A percentile compares a stretch with the other conserved stretches of the same genome.
These are phyloP conservation scores for Psilocybe mexicana DNA, from an alignment of 1,284 basidiomycete species.

Conservation along the genomic window DNA sequence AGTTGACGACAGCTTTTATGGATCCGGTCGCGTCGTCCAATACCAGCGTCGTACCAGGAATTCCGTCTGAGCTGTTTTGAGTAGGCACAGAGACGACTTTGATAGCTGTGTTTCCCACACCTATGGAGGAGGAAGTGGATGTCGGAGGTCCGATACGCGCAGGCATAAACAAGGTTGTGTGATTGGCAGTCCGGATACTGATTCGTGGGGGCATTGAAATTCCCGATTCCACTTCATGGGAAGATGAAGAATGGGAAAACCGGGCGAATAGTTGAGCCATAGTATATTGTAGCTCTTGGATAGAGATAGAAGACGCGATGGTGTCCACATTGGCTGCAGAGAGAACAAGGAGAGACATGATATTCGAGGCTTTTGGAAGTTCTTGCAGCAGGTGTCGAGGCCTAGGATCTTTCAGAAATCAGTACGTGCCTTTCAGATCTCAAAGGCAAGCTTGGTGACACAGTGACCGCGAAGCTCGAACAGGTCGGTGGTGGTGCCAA, in stretches of 20 bases:
- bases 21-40: slow-evolving; percentile 70
- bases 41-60: slow-evolving; percentile 78
- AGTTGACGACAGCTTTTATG: slow-evolving; percentile 75
- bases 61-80: slow-evolving; percentile 37
- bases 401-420: no score
- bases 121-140: slow-evolving; percentile 16
- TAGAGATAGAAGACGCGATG: slow-evolving; percentile 41
- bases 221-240: background rate
- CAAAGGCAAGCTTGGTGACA: no score
- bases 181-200: slow-evolving; percentile 45
- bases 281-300: slow-evolving; percentile 48
- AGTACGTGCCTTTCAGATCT: no score
- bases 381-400: no score
- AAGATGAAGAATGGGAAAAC: slow-evolving; percentile 28
- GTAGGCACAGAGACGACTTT: slow-evolving; percentile 26
- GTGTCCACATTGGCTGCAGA: slow-evolving; percentile 50
- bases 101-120: slow-evolving; percentile 17
- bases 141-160: slow-evolving; percentile 46
- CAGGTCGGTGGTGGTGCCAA: no score
- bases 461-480: no score
- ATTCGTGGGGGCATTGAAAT: slow-evolving; percentile 21
- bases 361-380: background rate
- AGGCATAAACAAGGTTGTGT: slow-evolving; percentile 73
- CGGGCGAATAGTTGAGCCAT: slow-evolving; percentile 56
- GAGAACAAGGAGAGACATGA: slow-evolving; percentile 53